Evolutionary conservation across 345 rosid genomes (phyloP).

Genomic region (Eucalyptus curtisii): DNA sequence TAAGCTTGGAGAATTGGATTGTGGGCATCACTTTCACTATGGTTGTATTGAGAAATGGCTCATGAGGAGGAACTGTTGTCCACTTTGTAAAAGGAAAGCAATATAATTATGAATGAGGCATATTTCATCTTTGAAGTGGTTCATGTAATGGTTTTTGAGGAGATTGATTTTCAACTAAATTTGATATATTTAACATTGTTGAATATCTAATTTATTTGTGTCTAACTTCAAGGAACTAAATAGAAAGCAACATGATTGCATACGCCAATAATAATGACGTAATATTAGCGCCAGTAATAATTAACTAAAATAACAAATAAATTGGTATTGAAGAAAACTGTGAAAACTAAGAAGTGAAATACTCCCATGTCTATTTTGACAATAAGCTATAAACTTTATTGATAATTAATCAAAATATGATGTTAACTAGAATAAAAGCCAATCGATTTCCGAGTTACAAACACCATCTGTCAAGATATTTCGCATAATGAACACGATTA

Average conservation of each 20-base stretch:
- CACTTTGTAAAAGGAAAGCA: not conserved
- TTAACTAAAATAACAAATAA: not conserved
- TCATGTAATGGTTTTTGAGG: not conserved
- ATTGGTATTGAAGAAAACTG: not conserved
- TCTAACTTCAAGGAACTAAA: not conserved
- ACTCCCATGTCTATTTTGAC: too few relatives aligned
- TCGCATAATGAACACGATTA: rapidly evolving
- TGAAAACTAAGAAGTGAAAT: not conserved
- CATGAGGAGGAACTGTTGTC: not conserved
- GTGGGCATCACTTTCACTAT: not conserved
- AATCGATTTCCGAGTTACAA: not conserved
- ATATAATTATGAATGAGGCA: not conserved
- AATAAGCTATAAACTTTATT: too few relatives aligned
- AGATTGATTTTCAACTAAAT: not conserved
- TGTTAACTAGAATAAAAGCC: not conserved
- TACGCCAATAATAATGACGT: not conserved
- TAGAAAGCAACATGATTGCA: not conserved
- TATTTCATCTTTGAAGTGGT: not conserved
- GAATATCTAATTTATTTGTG: not conserved
- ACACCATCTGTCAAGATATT: not conserved
- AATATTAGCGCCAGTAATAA: not conserved
- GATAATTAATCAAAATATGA: too few relatives aligned
- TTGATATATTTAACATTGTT: not conserved
- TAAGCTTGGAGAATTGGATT: not conserved
- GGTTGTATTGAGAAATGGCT: not conserved